Base-by-base conservation (phyloP, 306 rosid genomes). In the Trichosanthes cucumerina region DNA sequence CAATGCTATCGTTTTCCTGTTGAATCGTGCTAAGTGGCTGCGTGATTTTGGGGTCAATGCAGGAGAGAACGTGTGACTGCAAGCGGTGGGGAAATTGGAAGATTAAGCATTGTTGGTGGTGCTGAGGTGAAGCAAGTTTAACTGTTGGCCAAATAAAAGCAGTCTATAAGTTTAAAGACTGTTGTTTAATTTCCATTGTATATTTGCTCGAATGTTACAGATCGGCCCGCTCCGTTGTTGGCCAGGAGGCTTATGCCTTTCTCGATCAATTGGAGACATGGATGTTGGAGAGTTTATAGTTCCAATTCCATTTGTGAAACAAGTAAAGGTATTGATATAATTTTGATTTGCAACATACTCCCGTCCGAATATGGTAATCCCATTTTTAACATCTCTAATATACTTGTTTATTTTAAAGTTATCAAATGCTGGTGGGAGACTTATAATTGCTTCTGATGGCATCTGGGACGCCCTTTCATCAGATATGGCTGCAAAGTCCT, bases 241-340 rank as follows among this genome's bases (percentile, higher is more conserved):
- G 98, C 97, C 98, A 0, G 98, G 98, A 49, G 98, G 98, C 77
- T 86, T 95, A 70, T 95, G 98, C 86, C 98, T 95, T 83, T 95
- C 98, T 71, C 81, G 98, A 76, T 95, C 98, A 15, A 95, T 95
- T 50, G 97, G 98, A 70, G 98, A 95, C 88, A 89, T 90, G 97
- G 98, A 95, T 81, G 98, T 95, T 57, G 98, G 97, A 66, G 98
- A 95, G 81, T 95, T 86, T 72, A 95, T 95, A 34, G 98, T 95
- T 83, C 98, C 98, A 12, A 78, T 95, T 78, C 97, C 98, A 36
- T 84, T 88, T 73, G 98, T 95, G 80, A 95, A 95, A 80, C 98
- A 95, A 92, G 97, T 95, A 13, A 95, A 95, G 93, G 98, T 95
- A 86, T 68, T 39, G 19, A 31, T 70, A 39, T 24, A 13, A n/a